A percentile compares a stretch with the other conserved stretches of the same genome.
Evolutionary conservation across 306 rosid genomes (phyloP).

Genomic region (Ceratonia siliqua): DNA sequence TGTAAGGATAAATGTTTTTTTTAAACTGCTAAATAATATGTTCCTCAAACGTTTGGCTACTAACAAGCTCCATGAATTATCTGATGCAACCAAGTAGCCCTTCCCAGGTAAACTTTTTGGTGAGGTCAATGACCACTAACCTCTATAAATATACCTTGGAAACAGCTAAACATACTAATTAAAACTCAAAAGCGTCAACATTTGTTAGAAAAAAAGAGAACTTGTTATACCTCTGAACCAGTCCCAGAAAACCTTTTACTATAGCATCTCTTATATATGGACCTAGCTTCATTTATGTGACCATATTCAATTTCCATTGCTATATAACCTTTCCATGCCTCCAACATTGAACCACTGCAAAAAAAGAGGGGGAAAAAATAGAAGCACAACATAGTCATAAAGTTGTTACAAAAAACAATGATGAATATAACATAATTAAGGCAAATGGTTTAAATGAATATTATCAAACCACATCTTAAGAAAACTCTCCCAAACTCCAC

Average conservation of each 20-base stretch:
- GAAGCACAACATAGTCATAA: background rate
- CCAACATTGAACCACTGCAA: conserved; percentile 76
- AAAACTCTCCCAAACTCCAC: conserved; percentile 89
- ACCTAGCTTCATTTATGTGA: conserved; percentile 72
- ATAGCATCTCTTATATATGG: conserved; percentile 85
- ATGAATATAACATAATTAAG: conserved; percentile 17
- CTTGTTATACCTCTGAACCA: conserved; percentile 79
- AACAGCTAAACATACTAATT: background rate
- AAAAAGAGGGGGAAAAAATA: conserved; percentile 2
- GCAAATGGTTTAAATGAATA: conserved; percentile 24
- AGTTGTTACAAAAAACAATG: background rate
- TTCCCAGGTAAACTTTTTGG: background rate
- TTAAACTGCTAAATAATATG: background rate
- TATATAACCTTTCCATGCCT: conserved; percentile 83
- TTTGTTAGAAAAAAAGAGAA: conserved; percentile 5
- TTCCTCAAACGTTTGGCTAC: background rate
- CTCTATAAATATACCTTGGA: background rate
- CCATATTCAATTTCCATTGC: conserved; percentile 79
- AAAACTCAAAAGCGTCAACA: background rate
- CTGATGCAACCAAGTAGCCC: conserved; percentile 23
- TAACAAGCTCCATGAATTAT: background rate
- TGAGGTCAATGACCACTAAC: background rate
- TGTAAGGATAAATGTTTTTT: background rate
- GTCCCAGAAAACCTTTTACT: conserved; percentile 73
- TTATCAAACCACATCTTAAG: conserved; percentile 75